Evolutionary conservation across 192 early-diverging fungal species (phyloP).

Genomic region (Backusella parvicylindrica): DNA sequence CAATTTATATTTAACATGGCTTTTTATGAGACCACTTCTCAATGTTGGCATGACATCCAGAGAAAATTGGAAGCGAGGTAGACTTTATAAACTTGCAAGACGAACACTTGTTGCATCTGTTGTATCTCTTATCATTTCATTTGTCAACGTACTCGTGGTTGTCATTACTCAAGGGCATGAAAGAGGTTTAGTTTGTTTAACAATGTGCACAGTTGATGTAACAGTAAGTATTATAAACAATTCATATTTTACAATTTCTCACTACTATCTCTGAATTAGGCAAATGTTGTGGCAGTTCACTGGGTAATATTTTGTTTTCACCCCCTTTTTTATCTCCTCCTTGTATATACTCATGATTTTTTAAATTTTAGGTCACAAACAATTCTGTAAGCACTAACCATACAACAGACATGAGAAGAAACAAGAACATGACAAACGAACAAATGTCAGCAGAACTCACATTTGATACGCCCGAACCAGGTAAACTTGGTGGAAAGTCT

Average conservation of each 20-base stretch:
- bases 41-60: conserved; percentile 10
- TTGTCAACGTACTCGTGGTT: conserved; percentile 40
- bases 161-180: conserved; percentile 43
- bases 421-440: background rate
- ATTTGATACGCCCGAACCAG: conserved; percentile 9
- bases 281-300: conserved; percentile 36
- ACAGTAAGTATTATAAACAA: conserved; percentile 28
- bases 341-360: background rate
- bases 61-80: conserved; percentile 22
- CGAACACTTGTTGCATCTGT: conserved; percentile 45
- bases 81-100: conserved; percentile 34
- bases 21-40: conserved; percentile 33
- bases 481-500: background rate
- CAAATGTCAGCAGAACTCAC: conserved; percentile 14
- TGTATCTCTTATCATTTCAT: conserved; percentile 37
- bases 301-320: conserved; percentile 16
- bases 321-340: background rate
- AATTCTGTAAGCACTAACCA: background rate
- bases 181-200: conserved; percentile 47
- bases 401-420: conserved; percentile 10
- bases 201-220: conserved; percentile 51
- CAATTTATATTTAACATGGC: conserved; percentile 34
- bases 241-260: background rate
- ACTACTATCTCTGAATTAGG: conserved; percentile 5
- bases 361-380: conserved; percentile 11